Conservation (phyloP, 805 yeast genomes). For the Candida stauntonica region DNA sequence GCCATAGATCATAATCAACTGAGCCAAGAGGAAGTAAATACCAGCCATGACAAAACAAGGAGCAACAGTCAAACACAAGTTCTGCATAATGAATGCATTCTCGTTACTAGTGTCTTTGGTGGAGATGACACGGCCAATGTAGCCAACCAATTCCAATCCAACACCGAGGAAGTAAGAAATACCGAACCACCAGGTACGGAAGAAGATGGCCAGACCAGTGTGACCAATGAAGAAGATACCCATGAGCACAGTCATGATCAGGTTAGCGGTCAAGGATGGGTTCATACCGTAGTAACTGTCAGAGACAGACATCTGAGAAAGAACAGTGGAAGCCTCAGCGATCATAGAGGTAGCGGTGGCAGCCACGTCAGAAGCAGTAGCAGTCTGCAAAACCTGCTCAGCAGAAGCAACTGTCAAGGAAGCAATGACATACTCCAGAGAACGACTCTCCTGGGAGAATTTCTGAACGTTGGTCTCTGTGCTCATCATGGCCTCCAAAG, state of each 20-base stretch:
- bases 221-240: conserved; percentile 40
- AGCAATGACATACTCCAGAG: conserved; percentile 13
- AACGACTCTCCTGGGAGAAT: conserved; percentile 10
- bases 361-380: conserved; percentile 2
- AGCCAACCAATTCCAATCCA: conserved; percentile 63
- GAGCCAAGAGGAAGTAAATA: conserved; percentile 66
- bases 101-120: conserved; percentile 32
- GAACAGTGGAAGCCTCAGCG: conserved; percentile 11
- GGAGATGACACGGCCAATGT: conserved; percentile 52
- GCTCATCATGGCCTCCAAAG: conserved; percentile 9
- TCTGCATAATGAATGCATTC: conserved; percentile 54
- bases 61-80: conserved; percentile 66
- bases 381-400: conserved; percentile 10
- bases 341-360: conserved; percentile 13
- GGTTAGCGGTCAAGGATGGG: conserved; percentile 57
- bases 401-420: conserved; percentile 12
- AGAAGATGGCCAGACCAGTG: conserved; percentile 36
- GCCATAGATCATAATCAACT: conserved; percentile 60
- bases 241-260: conserved; percentile 38
- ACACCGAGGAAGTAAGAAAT: conserved; percentile 51
- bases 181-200: conserved; percentile 63
- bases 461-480: conserved; percentile 14
- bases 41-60: conserved; percentile 88
- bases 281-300: conserved; percentile 34
- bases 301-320: conserved; percentile 8